A percentile compares a stretch with the other conserved stretches of the same genome.
Evolutionary conservation across 805 yeast genomes (phyloP).

Genomic region (Scheffersomyces ergatensis): DNA sequence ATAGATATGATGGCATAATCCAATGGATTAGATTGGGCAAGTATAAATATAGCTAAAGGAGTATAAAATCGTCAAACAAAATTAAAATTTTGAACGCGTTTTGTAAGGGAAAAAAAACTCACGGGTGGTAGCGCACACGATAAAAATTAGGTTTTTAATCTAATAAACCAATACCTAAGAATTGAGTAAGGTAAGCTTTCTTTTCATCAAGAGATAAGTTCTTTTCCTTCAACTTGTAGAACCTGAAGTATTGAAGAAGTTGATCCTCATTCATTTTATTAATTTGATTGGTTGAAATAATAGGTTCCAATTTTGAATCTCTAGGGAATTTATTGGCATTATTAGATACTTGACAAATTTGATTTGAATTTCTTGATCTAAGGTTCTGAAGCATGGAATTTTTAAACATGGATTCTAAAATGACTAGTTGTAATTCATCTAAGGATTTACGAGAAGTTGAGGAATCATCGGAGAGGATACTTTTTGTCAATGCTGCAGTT

Average conservation of each 20-base stretch:
- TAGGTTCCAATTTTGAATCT: not conserved
- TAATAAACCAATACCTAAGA: not conserved
- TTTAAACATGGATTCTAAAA: not conserved
- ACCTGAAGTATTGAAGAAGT: not conserved
- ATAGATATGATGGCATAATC: conserved; percentile 19
- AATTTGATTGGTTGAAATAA: not conserved
- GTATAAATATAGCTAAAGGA: too few species aligned
- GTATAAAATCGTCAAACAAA: too few species aligned
- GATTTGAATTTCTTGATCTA: not conserved
- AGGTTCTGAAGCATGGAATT: not conserved
- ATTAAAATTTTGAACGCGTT: too few species aligned
- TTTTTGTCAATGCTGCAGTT: not conserved
- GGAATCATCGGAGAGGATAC: too few species aligned
- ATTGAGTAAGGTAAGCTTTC: not conserved
- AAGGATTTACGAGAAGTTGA: not conserved
- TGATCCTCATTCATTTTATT: not conserved
- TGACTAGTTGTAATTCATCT: not conserved
- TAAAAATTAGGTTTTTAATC: not conserved
- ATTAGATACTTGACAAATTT: not conserved
- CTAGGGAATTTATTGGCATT: not conserved
- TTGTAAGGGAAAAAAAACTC: too few species aligned
- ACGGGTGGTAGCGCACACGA: too few species aligned
- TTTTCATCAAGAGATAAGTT: not conserved
- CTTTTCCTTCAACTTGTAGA: not conserved
- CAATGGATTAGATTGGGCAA: too few species aligned